These are phyloP conservation scores for Mycena chlorophos DNA, from an alignment of 768 basidiomycete genomes.

Conservation along the genomic window DNA sequence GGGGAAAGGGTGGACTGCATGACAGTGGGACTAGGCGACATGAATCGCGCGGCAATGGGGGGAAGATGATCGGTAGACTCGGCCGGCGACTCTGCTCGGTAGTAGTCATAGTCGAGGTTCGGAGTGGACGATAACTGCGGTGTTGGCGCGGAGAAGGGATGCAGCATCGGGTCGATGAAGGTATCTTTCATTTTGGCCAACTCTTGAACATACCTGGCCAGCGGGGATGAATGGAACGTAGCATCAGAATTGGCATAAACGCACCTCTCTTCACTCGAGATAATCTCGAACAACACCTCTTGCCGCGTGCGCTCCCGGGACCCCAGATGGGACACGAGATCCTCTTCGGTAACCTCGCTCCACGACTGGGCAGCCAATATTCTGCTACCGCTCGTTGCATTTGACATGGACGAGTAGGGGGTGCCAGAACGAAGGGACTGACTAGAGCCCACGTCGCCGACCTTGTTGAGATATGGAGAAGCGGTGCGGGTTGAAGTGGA, in stretches of 20 bases:
- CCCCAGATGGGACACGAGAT: conserved; percentile 90
- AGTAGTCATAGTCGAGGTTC: conserved; percentile 69
- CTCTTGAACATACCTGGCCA: conserved; percentile 84
- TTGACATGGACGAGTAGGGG: conserved; percentile 79
- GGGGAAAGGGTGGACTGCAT: conserved; percentile 15
- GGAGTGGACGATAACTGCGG: conserved; percentile 58
- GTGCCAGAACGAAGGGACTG: conserved; percentile 78
- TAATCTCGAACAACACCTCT: conserved; percentile 96
- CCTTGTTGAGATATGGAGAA: conserved; percentile 58
- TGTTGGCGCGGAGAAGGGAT: conserved; percentile 65
- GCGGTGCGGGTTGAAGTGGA: conserved; percentile 63
- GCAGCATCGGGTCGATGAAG: conserved; percentile 86
- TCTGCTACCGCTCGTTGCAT: conserved; percentile 58
- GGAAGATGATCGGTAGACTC: conserved; percentile 77
- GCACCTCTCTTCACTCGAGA: conserved; percentile 91
- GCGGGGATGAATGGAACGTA: conserved; percentile 11
- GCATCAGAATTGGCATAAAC: conserved; percentile 25
- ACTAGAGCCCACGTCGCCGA: conserved; percentile 50
- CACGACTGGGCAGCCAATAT: conserved; percentile 81
- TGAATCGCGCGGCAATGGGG: conserved; percentile 90
- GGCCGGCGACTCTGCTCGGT: conserved; percentile 63
- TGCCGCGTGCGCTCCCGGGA: conserved; percentile 92
- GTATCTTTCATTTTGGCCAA: conserved; percentile 90
- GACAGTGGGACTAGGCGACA: conserved; percentile 62
- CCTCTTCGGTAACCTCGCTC: conserved; percentile 94